Base-by-base conservation (phyloP, 192 early-diverging fungal genomes). In the Podila epicladia region DNA sequence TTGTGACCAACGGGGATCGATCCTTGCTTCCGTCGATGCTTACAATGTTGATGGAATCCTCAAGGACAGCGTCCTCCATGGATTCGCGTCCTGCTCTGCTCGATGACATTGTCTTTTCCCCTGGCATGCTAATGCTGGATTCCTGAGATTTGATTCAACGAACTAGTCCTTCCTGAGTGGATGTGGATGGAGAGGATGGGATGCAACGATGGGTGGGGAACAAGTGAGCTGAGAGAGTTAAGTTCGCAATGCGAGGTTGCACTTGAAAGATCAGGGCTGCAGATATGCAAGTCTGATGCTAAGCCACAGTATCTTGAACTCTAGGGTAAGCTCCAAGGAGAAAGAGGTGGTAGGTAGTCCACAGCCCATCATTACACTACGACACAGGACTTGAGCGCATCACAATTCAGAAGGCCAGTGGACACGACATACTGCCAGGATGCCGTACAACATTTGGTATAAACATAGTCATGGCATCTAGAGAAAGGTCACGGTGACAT, bases 381-480 rank as follows among this genome's bases (percentile, higher is more conserved):
- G 29, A 35, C 65, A 32, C 53, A 58, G 19, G 8, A 65, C 48
- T 24, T 48, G 17, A 29, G 29, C 5, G 28, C 20, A 33, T 24
- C n/a, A n/a, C 26, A 50, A 31, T 20, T 50, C 17, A 41, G 15
- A 41, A 51, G 15, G 48, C 17, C 9, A 49, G 1, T 37, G 48
- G 38, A 33, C 35, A 72, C 33, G 3, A 58, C 17, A 0, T 59
- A 29, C 6, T 32, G 24, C 45, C 51, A 73, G 26, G 61, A 80
- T 80, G 77, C 77, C 70, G 15, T 73, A 73, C 51, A 80, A 80
- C 53, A 80, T 80, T 60, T 80, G 77, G 77, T 80, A 69, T 3
- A 64, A 58, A 51, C 5, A 45, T 35, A 20, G 15, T 2, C 33
- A 2, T 55, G 3, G 8, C 6, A 9, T 45, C 28, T 9, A 7